phyloP scores from a whole-genome alignment of 768 basidiomycete genomes.

The Amanita brunnescens region DNA sequence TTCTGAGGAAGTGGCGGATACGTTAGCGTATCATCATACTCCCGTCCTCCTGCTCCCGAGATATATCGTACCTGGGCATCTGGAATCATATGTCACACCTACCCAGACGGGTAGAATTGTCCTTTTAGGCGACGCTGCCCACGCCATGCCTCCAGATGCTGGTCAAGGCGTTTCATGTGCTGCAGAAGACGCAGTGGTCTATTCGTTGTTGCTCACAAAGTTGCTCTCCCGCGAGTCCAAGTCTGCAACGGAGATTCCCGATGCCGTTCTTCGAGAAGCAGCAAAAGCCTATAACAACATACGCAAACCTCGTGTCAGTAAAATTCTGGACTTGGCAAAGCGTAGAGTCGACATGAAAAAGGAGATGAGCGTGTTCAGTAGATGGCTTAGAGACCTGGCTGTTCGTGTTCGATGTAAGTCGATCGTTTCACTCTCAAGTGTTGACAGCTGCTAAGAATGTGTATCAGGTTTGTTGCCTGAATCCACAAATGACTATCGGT shows the following conservation, averaged over 20 bases:
- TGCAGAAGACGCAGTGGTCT: slow-evolving; percentile 29
- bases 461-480: slow-evolving; percentile 22
- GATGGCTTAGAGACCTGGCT: slow-evolving; percentile 24
- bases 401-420: slow-evolving; percentile 25
- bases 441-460: not conserved
- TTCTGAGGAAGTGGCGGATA: slow-evolving; percentile 7
- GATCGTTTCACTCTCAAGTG: not conserved
- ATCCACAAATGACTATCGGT: slow-evolving; percentile 18
- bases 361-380: slow-evolving; percentile 20
- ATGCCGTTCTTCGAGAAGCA: not conserved
- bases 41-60: slow-evolving; percentile 27
- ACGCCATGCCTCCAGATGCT: slow-evolving; percentile 34
- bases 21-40: slow-evolving; percentile 5
- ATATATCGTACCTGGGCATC: slow-evolving; percentile 26
- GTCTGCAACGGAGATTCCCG: not conserved
- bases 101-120: slow-evolving; percentile 23
- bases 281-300: slow-evolving; percentile 17
- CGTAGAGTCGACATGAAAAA: slow-evolving; percentile 23
- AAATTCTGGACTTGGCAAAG: slow-evolving; percentile 26
- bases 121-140: slow-evolving; percentile 35
- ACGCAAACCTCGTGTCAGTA: slow-evolving; percentile 24
- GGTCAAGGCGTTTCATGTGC: slow-evolving; percentile 35
- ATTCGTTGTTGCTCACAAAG: slow-evolving; percentile 27
- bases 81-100: slow-evolving; percentile 22
- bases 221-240: slow-evolving; percentile 9